Percentiles rank a stretch among this genome's conserved stretches.
Evolutionary conservation across 306 rosid genomes (phyloP).

Genomic region (Malus sylvestris): DNA sequence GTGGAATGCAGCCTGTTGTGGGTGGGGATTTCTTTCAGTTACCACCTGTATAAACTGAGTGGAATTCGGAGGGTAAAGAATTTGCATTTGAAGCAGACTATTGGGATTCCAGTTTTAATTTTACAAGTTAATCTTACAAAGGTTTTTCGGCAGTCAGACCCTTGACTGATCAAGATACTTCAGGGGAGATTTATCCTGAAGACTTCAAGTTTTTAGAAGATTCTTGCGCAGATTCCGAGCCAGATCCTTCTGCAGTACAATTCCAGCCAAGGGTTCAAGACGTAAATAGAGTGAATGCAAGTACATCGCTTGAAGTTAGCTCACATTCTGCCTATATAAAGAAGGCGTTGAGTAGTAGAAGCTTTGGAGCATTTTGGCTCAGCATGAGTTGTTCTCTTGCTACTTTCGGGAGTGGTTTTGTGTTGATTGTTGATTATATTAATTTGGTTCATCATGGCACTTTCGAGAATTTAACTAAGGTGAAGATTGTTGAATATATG

Average conservation of each 20-base stretch:
- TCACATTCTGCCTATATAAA: too few relatives aligned
- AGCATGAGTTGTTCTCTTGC: too few relatives aligned
- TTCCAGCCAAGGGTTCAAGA: conserved; percentile 37
- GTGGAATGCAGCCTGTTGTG: conserved; percentile 58
- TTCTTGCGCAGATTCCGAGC: conserved; percentile 10
- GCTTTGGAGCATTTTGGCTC: too few relatives aligned
- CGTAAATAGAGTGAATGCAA: conserved; percentile 37
- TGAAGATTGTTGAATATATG: too few relatives aligned
- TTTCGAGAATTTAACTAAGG: too few relatives aligned
- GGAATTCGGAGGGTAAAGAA: background rate
- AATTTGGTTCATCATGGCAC: too few relatives aligned
- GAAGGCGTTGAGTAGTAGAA: too few relatives aligned
- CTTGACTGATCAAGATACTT: conserved; percentile 34
- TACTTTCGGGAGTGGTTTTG: too few relatives aligned
- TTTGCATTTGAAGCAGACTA: conserved; percentile 55
- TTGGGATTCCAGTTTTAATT: conserved; percentile 45
- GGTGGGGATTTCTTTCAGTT: conserved; percentile 66
- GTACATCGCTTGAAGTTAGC: background rate
- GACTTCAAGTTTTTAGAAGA: conserved; percentile 24
- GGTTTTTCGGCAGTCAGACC: conserved; percentile 50
- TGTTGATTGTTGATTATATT: too few relatives aligned
- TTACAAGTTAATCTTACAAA: conserved; percentile 32
- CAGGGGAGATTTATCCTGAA: conserved; percentile 33
- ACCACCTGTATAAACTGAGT: conserved; percentile 22
- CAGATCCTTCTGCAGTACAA: conserved; percentile 34